Base-by-base conservation (phyloP, 2,329 filamentous ascomycete genomes). In the Aspergillus sp. region DNA sequence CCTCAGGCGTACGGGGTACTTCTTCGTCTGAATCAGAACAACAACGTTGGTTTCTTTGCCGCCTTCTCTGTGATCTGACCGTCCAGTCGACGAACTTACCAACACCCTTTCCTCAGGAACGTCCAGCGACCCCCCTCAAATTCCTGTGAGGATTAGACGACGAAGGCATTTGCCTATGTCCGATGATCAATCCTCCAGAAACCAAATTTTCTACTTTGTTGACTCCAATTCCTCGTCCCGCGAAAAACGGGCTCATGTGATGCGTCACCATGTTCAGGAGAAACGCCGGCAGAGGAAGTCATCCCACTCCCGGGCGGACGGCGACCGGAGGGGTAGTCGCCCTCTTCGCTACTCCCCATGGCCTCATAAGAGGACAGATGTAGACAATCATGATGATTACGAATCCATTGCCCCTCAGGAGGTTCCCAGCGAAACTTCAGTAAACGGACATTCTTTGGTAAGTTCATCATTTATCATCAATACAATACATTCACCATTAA, bases 261-360 rank as follows among this genome's bases (percentile, higher is more conserved):
- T 79, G 77, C 75, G 75, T 38, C 75, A 78, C 57, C 77, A 79
- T 67, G 75, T 78, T n/a, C 74, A 78, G 54, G 70, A 77, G 61
- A 78, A 78, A 63, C 68, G 69, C 42, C 74, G 68, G 59, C 73
- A 73, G 57, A 72, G 66, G 49, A 73, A 71, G 61, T 57, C 67
- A 52, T 67, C 70, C 2, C 68, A 68, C 53, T 58, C 63, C n/a
- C 58, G 60, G 21, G 62, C 30, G 32, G 59, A 65, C 21, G 51
- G 53, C 10, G 65, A 67, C 25, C 64, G 58, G 25, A 66, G 58
- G 27, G 38, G 49, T 49, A 62, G 54, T 15, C 66, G 62, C 4
- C 38, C 60, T 17, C 58, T 66, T 36, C 65, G 63, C 8, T 66
- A 64, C 48, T 62, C 68, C 27, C 68, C 69, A 5, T 73, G 70